Evolutionary conservation across 192 early-diverging fungal species (phyloP), one percentile per base, ranked within the genome.

Genomic region (Physocladia obscura): DNA sequence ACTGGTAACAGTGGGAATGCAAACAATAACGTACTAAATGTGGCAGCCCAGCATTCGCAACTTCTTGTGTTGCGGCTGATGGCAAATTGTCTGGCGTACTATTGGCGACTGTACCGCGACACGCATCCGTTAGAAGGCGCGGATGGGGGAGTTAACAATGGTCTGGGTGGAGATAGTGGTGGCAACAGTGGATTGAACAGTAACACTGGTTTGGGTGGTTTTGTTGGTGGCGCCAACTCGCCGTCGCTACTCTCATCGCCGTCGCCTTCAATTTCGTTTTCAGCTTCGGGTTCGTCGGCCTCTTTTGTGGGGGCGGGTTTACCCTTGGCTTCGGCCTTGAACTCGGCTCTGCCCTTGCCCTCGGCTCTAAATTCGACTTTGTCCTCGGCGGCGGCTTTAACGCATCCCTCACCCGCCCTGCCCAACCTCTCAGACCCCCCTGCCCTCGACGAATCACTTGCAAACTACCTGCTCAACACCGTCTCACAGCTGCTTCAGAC

Each of bases 31-130:
- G n/a, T n/a, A n/a, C n/a, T n/a, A n/a, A n/a, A n/a, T n/a, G n/a
- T n/a, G n/a, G 40, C 40, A 44, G 8, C 40, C 63, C 49, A 92
- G 69, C 91, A 97, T 70, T 94, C 93, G 19, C 93, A 94, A 73
- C 81, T 93, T 8, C 91, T 94, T 69, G 74, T 95, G 15, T 82
- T 95, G 54, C 82, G 90, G 62, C 81, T 97, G 40, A 76, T 95
- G 27, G 90, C 90, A 2, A 88, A 89, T 58, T 93, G 93, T 72
- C 91, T 93, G 88, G 87, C 90, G 36, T 89, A 89, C 57, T 84
- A 92, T 72, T 94, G 93, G 93, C 88, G 93, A 82, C 74, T 85
- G 87, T 67, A 84, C 84, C 59, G 82, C 75, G 37, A 49, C 72
- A 58, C 47, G 8, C 48, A 26, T 29, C 26, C 21, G 62, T 49